phyloP scores from a whole-genome alignment of 257 asterid genomes.

The Echium plantagineum region DNA sequence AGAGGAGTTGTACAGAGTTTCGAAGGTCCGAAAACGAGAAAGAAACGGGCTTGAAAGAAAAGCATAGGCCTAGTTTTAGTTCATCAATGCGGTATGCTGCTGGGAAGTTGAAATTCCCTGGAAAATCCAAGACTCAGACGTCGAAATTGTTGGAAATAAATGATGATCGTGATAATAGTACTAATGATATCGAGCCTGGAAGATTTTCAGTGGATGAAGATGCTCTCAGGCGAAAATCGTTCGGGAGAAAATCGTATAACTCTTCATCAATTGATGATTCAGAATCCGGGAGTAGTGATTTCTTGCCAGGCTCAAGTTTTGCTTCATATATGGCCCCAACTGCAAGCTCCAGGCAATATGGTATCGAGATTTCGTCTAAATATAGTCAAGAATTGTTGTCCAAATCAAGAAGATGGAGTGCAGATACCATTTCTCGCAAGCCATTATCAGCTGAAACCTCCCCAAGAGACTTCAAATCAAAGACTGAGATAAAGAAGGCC shows the following conservation, averaged over 20 bases:
- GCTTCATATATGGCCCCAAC: constrained; percentile 87
- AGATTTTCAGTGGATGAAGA: constrained; percentile 57
- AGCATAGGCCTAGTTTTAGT: constrained; percentile 35
- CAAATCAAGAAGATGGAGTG: constrained; percentile 42
- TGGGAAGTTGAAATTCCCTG: constrained; percentile 37
- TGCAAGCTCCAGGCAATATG: constrained; percentile 53
- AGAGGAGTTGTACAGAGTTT: constrained; percentile 45
- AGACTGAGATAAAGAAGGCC: constrained; percentile 24
- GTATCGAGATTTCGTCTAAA: constrained; percentile 45
- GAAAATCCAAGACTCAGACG: constrained; percentile 21
- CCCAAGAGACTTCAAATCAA: constrained; percentile 15
- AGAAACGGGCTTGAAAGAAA: constrained; percentile 28
- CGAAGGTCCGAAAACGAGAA: constrained; percentile 27
- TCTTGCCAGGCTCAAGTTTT: constrained; percentile 27
- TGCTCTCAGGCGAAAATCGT: constrained; percentile 23
- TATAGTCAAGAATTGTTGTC: constrained; percentile 33
- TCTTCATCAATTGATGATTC: constrained; percentile 28
- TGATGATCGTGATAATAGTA: constrained; percentile 14
- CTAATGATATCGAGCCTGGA: constrained; percentile 25
- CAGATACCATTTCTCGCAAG: constrained; percentile 28
- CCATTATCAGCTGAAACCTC: constrained; percentile 12
- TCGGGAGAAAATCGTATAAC: constrained; percentile 19
- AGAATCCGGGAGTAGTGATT: constrained; percentile 47
- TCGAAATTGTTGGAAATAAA: constrained; percentile 15
- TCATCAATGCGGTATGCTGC: constrained; percentile 53